Evolutionary conservation across 2,329 filamentous ascomycete genomes (phyloP).

Genomic region (Xylariaceae sp.): DNA sequence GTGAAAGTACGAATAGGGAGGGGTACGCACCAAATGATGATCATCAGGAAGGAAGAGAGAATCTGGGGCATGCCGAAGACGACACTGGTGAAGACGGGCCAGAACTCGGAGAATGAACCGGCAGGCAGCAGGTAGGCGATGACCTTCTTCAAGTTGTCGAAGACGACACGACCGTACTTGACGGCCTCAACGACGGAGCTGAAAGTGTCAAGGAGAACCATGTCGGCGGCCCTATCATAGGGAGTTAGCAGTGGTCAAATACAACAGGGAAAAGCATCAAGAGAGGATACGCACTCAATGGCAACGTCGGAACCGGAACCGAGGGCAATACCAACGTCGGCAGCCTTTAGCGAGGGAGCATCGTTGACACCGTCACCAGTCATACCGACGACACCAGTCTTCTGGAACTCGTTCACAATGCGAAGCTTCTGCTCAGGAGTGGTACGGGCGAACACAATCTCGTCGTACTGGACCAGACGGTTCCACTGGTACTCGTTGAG

Average conservation of each 20-base stretch:
- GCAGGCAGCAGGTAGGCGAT: conserved; percentile 70
- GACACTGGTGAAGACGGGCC: conserved; percentile 70
- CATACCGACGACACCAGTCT: conserved; percentile 66
- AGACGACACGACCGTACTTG: conserved; percentile 67
- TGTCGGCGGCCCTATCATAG: conserved; percentile 60
- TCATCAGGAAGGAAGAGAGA: conserved; percentile 68
- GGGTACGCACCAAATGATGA: conserved; percentile 50
- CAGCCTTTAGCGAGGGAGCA: conserved; percentile 70
- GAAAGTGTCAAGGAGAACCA: conserved; percentile 74
- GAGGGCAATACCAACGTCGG: conserved; percentile 78
- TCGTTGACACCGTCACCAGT: conserved; percentile 87
- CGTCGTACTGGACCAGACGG: conserved; percentile 56
- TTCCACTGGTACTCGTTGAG: conserved; percentile 67
- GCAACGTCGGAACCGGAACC: conserved; percentile 78
- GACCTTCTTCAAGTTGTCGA: conserved; percentile 73
- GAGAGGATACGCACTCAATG: conserved; percentile 36
- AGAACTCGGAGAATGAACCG: conserved; percentile 68
- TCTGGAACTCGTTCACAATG: conserved; percentile 70
- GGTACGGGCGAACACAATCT: conserved; percentile 71
- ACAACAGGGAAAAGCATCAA: not conserved
- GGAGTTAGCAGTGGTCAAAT: not conserved
- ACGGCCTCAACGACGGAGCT: conserved; percentile 67
- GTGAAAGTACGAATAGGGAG: conserved; percentile 13
- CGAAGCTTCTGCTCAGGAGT: conserved; percentile 75
- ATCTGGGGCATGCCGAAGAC: conserved; percentile 68